Evolutionary conservation across 331 rosid species (phyloP).

Genomic region (Quercus phellos): DNA sequence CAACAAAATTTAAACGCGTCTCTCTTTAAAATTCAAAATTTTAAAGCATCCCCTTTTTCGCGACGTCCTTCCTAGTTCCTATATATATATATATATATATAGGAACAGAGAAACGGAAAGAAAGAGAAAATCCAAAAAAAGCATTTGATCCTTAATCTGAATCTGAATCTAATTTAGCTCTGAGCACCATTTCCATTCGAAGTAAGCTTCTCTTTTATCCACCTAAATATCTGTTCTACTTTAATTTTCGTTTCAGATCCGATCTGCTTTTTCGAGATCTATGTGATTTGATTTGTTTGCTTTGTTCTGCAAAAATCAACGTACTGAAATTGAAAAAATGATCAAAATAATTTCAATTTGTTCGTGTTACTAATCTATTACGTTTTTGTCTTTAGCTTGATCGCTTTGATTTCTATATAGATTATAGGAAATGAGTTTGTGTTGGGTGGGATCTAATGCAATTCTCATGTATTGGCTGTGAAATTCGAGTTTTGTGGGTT

Average conservation of each 20-base stretch:
- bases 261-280: neutral
- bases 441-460: too few relatives aligned
- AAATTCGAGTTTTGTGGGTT: too few relatives aligned
- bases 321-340: neutral
- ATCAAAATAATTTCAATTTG: neutral
- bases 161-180: conserved; percentile 15
- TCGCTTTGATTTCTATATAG: too few relatives aligned
- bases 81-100: too few relatives aligned
- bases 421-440: too few relatives aligned
- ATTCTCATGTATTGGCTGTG: neutral
- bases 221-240: neutral
- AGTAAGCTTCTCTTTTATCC: neutral
- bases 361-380: neutral
- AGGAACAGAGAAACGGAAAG: too few relatives aligned
- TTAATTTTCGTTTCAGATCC: neutral
- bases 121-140: too few relatives aligned
- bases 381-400: too few relatives aligned
- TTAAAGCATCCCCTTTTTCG: too few relatives aligned
- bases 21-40: too few relatives aligned
- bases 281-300: neutral
- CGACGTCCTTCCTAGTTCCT: too few relatives aligned
- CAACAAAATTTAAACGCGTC: too few relatives aligned
- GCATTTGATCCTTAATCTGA: neutral
- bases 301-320: neutral
- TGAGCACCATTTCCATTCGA: neutral